Conservation (phyloP, 148 eudicot genomes). For the Rhododendron molle region DNA sequence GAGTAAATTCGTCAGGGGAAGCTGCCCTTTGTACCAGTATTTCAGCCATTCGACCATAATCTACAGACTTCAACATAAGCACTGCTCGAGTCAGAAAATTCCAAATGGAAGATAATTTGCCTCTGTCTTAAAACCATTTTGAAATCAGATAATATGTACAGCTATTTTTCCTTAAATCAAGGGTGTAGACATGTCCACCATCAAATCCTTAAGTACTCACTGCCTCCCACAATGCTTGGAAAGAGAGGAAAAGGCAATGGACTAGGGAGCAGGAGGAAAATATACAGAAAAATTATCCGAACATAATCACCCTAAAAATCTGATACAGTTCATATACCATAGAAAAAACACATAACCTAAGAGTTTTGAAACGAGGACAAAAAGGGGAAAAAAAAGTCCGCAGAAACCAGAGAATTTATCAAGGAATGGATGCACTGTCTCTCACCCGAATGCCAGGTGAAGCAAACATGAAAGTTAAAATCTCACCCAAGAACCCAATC, state of each 20-base stretch:
- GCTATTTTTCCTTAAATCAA: not conserved
- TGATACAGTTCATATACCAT: not conserved
- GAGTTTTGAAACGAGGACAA: not conserved
- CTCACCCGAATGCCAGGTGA: not conserved
- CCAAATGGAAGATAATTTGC: slow-evolving; percentile 11
- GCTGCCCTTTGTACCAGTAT: slow-evolving; percentile 93
- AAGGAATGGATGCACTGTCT: not conserved
- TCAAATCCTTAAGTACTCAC: slow-evolving; percentile 2
- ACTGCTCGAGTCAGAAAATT: slow-evolving; percentile 32
- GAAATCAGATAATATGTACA: not conserved
- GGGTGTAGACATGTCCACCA: not conserved
- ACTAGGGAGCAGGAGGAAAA: not conserved
- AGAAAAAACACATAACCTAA: not conserved
- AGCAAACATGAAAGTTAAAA: not conserved
- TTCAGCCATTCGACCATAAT: slow-evolving; percentile 99
- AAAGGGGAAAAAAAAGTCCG: not conserved
- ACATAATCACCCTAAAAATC: not conserved
- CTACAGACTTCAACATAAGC: slow-evolving; percentile 82
- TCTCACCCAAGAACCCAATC: not conserved
- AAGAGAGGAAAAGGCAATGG: not conserved
- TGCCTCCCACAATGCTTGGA: not conserved
- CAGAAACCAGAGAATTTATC: not conserved
- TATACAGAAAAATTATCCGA: not conserved
- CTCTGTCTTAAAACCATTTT: not conserved
- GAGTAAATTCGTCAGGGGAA: slow-evolving; percentile 85